These are phyloP conservation scores for Aurantiochytrium sp. DNA, from an alignment of 108 stramenopile genomes.

Conservation along the genomic window DNA sequence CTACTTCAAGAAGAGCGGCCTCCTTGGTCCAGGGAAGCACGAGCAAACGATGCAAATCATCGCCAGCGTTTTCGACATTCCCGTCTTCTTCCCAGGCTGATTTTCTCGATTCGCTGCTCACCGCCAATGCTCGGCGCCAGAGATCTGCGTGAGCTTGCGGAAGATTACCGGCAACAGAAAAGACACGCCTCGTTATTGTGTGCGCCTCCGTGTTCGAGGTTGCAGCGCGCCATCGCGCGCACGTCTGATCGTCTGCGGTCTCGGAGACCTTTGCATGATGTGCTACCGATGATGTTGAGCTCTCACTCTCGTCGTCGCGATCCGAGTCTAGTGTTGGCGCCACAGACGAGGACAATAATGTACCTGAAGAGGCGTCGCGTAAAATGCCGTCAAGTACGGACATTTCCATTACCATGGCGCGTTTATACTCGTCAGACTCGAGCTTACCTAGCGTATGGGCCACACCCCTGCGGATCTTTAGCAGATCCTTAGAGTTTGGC, in stretches of 20 bases:
- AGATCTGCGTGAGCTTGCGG: not conserved
- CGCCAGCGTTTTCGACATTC: not conserved
- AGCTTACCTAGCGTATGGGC: no score
- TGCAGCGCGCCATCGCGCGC: not conserved
- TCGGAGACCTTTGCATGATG: not conserved
- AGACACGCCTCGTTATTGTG: not conserved
- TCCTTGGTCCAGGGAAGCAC: not conserved
- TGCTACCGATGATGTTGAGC: no score
- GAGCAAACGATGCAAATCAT: not conserved
- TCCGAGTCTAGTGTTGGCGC: no score
- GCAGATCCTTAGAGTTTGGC: not conserved
- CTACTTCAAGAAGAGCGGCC: not conserved
- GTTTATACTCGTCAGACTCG: no score
- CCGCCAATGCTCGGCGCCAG: not conserved
- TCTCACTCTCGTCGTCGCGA: no score
- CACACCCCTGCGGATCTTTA: no score
- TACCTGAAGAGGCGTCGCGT: no score
- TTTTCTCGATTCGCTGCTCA: no score
- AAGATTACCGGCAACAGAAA: not conserved
- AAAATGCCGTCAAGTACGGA: no score
- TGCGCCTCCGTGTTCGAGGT: not conserved
- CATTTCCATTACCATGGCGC: no score
- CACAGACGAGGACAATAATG: no score
- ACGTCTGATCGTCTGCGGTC: not conserved
- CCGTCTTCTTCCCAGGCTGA: not conserved